Conservation (phyloP, 805 yeast genomes). For the Barnettozyma wickerhamii region DNA sequence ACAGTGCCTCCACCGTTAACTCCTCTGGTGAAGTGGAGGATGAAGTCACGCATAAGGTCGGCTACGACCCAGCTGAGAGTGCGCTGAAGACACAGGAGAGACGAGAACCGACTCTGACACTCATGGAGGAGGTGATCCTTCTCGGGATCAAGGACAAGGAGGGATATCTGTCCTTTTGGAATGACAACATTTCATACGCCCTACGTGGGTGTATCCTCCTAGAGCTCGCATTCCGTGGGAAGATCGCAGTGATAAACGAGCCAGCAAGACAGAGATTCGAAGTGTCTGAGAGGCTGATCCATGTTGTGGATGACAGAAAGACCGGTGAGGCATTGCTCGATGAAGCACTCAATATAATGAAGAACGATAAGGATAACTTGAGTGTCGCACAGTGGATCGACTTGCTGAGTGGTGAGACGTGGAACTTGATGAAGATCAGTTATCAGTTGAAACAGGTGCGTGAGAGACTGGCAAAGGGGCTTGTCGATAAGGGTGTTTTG, state of each 20-base stretch:
- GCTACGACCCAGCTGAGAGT: constrained; percentile 67
- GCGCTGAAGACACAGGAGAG: constrained; percentile 31
- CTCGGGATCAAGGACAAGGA: constrained; percentile 94
- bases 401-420: constrained; percentile 89
- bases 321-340: constrained; percentile 96
- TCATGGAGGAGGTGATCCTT: constrained; percentile 94
- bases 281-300: constrained; percentile 79
- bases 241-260: constrained; percentile 85
- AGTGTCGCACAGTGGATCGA: constrained; percentile 92
- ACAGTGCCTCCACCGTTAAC: background rate
- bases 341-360: constrained; percentile 89
- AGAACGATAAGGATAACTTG: constrained; percentile 70
- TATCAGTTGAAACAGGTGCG: constrained; percentile 97
- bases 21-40: constrained; percentile 3
- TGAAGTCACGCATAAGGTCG: constrained; percentile 56
- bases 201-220: constrained; percentile 89
- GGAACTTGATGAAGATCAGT: constrained; percentile 92
- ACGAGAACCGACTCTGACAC: constrained; percentile 68
- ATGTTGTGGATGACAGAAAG: constrained; percentile 77
- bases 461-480: constrained; percentile 92
- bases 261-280: constrained; percentile 89
- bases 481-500: constrained; percentile 94
- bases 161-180: constrained; percentile 97
- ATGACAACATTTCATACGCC: constrained; percentile 94
- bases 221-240: constrained; percentile 89